Evolutionary conservation across 2,329 filamentous ascomycete species (phyloP).

Genomic region (Ceratocystis ficicola): DNA sequence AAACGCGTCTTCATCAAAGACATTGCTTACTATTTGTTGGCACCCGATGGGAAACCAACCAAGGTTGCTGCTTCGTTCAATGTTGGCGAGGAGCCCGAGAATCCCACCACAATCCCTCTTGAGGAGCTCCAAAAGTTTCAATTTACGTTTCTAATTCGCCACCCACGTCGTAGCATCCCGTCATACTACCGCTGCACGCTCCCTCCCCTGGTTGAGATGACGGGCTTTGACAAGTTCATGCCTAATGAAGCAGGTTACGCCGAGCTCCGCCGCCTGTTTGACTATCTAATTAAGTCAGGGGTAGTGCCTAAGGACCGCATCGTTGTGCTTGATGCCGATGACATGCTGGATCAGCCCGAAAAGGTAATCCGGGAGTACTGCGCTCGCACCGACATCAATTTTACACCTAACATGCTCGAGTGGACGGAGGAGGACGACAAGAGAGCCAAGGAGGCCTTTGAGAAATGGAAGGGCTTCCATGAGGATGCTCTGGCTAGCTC

Average conservation of each 20-base stretch:
- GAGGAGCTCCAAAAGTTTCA: slow-evolving; percentile 69
- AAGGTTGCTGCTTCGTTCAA: slow-evolving; percentile 70
- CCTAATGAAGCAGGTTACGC: slow-evolving; percentile 80
- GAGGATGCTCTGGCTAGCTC: slow-evolving; percentile 82
- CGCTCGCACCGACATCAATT: slow-evolving; percentile 66
- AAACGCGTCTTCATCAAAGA: slow-evolving; percentile 98
- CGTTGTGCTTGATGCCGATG: slow-evolving; percentile 86
- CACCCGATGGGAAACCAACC: slow-evolving; percentile 55
- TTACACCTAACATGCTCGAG: slow-evolving; percentile 61
- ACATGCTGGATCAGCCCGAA: slow-evolving; percentile 74
- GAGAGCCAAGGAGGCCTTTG: slow-evolving; percentile 63
- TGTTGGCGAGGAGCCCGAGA: slow-evolving; percentile 51
- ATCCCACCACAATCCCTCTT: slow-evolving; percentile 74
- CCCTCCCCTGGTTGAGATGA: slow-evolving; percentile 68
- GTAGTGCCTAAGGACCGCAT: slow-evolving; percentile 63
- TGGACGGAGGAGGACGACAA: slow-evolving; percentile 72
- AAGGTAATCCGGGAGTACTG: slow-evolving; percentile 69
- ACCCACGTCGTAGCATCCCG: slow-evolving; percentile 82
- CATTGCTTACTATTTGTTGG: slow-evolving; percentile 84
- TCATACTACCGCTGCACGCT: slow-evolving; percentile 92
- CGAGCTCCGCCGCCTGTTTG: slow-evolving; percentile 76
- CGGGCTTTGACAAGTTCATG: slow-evolving; percentile 78
- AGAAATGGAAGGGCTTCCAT: slow-evolving; percentile 96
- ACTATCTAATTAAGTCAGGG: slow-evolving; percentile 60
- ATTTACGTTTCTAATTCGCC: slow-evolving; percentile 92